Evolutionary conservation across 164 flowering plant genomes (phyloP).

Genomic region (Magnolia kwangsiensis): DNA sequence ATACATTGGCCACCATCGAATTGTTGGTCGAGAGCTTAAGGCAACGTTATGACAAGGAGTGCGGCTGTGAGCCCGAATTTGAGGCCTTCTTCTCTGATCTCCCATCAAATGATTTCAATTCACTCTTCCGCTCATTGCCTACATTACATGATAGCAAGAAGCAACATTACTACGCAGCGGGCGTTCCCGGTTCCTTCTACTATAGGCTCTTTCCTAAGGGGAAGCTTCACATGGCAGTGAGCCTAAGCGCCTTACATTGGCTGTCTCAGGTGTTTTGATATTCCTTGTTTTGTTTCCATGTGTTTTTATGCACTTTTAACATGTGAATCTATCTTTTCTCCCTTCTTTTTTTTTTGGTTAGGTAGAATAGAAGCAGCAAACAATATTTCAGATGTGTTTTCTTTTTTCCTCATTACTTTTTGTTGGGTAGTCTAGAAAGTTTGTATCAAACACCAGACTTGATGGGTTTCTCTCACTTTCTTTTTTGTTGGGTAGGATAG

Average conservation of each 20-base stretch:
- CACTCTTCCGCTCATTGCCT: conserved; percentile 27
- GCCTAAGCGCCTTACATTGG: conserved; percentile 41
- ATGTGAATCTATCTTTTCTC: not conserved
- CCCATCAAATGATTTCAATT: conserved; percentile 43
- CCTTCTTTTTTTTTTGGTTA: not conserved
- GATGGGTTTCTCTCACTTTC: not conserved
- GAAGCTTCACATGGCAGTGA: conserved; percentile 37
- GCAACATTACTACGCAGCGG: conserved; percentile 27
- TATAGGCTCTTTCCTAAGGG: conserved; percentile 29
- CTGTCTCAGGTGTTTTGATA: conserved; percentile 25
- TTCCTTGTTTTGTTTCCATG: not conserved
- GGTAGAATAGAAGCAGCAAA: not conserved
- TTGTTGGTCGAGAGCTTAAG: conserved; percentile 27
- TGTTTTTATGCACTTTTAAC: not conserved
- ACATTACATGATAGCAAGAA: conserved; percentile 3
- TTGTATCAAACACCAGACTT: not conserved
- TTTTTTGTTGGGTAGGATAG: not conserved
- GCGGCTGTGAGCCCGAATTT: conserved; percentile 28
- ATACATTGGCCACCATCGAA: conserved; percentile 39
- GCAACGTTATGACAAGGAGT: conserved; percentile 11
- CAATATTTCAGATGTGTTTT: not conserved
- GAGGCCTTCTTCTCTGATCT: conserved; percentile 44
- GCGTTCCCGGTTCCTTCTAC: conserved; percentile 39
- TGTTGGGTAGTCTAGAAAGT: not conserved
- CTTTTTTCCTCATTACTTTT: not conserved